Percentiles rank a stretch among this genome's conserved stretches.
phyloP scores from a whole-genome alignment of 225 moss, liverwort and hornwort species.

The Lunularia cruciata region DNA sequence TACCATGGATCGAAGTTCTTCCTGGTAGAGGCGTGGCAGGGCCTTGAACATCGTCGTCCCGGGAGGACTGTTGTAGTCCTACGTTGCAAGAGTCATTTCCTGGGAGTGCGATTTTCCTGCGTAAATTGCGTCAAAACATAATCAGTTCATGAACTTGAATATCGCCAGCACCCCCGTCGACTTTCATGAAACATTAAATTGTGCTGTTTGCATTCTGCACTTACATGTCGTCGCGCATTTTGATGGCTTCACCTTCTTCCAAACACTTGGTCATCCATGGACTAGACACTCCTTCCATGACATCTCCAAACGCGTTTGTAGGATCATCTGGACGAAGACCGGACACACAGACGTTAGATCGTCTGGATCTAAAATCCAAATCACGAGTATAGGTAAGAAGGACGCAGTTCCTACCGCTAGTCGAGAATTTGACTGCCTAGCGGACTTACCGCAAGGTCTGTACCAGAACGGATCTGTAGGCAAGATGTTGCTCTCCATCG shows the following conservation, averaged over 20 bases:
- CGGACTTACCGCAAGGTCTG: slow-evolving; percentile 28
- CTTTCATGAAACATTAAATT: no score
- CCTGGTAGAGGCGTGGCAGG: slow-evolving; percentile 31
- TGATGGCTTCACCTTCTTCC: neutral
- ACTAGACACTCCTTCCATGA: slow-evolving; percentile 8
- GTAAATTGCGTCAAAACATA: neutral
- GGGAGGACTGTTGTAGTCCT: neutral
- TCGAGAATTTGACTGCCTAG: neutral
- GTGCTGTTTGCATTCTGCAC: no score
- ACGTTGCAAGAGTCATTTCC: neutral
- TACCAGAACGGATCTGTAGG: slow-evolving; percentile 27
- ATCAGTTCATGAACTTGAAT: neutral
- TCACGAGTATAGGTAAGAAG: no score
- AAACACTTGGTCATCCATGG: slow-evolving; percentile 25
- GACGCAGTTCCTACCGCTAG: no score
- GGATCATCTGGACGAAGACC: neutral
- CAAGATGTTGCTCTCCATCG: slow-evolving; percentile 17
- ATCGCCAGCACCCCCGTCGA: neutral
- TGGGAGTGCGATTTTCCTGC: slow-evolving; percentile 24
- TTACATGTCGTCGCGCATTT: slow-evolving; percentile 21
- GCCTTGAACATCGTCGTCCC: slow-evolving; percentile 31
- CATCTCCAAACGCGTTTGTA: slow-evolving; percentile 8
- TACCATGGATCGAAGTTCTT: slow-evolving; percentile 19
- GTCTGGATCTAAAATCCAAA: neutral
- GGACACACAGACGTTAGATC: neutral